These are phyloP conservation scores for Tolypocladium pustulatum DNA, from an alignment of 2,329 filamentous ascomycete species.

Conservation along the genomic window DNA sequence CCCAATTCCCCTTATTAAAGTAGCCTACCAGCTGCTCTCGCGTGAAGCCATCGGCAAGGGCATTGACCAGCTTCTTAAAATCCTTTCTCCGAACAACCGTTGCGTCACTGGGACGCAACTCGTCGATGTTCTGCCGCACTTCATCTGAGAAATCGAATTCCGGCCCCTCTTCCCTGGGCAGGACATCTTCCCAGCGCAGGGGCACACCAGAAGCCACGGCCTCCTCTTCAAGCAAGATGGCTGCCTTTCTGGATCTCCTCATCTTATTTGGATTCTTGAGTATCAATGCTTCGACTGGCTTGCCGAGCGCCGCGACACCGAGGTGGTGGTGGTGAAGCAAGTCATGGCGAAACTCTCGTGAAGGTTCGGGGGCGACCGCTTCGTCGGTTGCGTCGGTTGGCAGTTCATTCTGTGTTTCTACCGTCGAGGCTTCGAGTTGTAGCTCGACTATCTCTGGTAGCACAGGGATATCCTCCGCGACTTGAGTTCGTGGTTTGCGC, in stretches of 20 bases:
- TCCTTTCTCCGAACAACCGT: constrained; percentile 25
- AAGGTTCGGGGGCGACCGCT: neutral
- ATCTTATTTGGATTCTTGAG: constrained; percentile 28
- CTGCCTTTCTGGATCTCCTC: constrained; percentile 7
- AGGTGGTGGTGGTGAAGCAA: constrained; percentile 19
- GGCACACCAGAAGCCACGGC: constrained; percentile 3
- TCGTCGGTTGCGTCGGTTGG: neutral
- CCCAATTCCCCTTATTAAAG: constrained; percentile 10
- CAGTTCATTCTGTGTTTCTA: neutral
- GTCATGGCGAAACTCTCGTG: constrained; percentile 10
- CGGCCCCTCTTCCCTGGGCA: constrained; percentile 14
- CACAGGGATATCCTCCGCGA: neutral
- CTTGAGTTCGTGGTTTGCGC: neutral
- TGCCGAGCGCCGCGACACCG: constrained; percentile 22
- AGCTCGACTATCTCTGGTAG: neutral
- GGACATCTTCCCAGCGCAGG: constrained; percentile 20
- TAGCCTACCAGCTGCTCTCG: constrained; percentile 34
- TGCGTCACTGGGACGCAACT: constrained; percentile 31
- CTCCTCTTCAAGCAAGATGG: constrained; percentile 10
- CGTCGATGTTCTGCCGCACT: constrained; percentile 34
- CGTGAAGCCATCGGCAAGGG: constrained; percentile 35
- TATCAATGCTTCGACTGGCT: constrained; percentile 33
- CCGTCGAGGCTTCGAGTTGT: neutral
- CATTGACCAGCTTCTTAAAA: constrained; percentile 28
- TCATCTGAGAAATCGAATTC: constrained; percentile 20